Percentiles rank a stretch among this genome's conserved stretches.
Evolutionary conservation across 495 filamentous ascomycete genomes (phyloP).

Genomic region (Cercophora samala): DNA sequence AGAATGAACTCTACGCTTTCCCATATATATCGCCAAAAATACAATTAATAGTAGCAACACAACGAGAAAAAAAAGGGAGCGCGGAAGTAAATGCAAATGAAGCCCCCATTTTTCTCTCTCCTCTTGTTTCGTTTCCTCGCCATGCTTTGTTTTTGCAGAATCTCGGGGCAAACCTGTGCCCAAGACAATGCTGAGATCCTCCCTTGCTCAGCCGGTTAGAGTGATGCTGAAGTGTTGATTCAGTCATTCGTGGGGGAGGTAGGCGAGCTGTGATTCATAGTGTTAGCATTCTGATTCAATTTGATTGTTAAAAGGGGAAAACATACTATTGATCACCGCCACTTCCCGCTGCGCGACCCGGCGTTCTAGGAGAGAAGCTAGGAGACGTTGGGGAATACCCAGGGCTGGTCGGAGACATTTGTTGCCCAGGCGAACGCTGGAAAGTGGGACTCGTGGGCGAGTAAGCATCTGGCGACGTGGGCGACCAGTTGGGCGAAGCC

Average conservation of each 20-base stretch:
- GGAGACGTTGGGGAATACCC: slow-evolving; percentile 52
- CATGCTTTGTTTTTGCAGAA: not conserved
- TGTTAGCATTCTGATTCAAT: slow-evolving; percentile 17
- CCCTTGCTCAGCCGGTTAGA: not conserved
- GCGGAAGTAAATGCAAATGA: not conserved
- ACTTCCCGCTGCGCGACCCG: slow-evolving; percentile 34
- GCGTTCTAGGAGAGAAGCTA: slow-evolving; percentile 44
- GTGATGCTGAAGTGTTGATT: slow-evolving; percentile 4
- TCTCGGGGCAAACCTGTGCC: not conserved
- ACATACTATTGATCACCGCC: slow-evolving; percentile 39
- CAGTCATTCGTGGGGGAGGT: slow-evolving; percentile 36
- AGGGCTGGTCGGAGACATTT: slow-evolving; percentile 53
- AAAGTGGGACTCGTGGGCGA: slow-evolving; percentile 74
- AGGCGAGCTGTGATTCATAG: slow-evolving; percentile 26
- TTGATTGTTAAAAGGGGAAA: not conserved
- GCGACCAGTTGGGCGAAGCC: slow-evolving; percentile 67
- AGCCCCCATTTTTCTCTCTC: not conserved
- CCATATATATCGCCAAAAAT: slow-evolving; percentile 8
- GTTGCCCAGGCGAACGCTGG: slow-evolving; percentile 54
- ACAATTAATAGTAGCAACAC: slow-evolving; percentile 1
- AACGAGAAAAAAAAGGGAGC: not conserved
- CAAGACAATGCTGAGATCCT: not conserved
- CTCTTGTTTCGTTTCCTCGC: not conserved
- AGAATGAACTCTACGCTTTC: not conserved
- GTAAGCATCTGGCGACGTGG: slow-evolving; percentile 66